A percentile compares a stretch with the other conserved stretches of the same genome.
These are phyloP conservation scores for Macrophomina phaseolina DNA, from an alignment of 2,329 filamentous ascomycete genomes.

Conservation along the genomic window DNA sequence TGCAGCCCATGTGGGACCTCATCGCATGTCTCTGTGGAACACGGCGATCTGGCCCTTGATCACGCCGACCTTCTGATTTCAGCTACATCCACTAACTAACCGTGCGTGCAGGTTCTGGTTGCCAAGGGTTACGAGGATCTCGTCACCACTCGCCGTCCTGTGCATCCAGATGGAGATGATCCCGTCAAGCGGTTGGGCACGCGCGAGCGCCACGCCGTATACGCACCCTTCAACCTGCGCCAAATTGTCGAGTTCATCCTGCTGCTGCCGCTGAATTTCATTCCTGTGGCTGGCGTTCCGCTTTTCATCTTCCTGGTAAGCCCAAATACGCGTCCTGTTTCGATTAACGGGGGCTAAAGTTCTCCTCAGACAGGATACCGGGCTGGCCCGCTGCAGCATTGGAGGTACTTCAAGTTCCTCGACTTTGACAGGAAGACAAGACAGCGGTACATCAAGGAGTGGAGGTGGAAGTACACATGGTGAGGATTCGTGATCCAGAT, in stretches of 20 bases:
- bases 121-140: constrained; percentile 71
- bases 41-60: background rate
- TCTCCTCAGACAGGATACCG: constrained; percentile 71
- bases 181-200: constrained; percentile 83
- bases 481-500: constrained; percentile 38
- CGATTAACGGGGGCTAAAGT: too few species aligned
- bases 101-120: constrained; percentile 66
- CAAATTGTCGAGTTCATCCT: constrained; percentile 84
- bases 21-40: background rate
- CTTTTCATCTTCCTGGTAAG: constrained; percentile 75
- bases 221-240: constrained; percentile 87
- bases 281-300: constrained; percentile 81
- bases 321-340: too few species aligned
- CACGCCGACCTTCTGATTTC: background rate
- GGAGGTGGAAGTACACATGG: constrained; percentile 86
- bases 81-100: constrained; percentile 3
- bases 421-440: constrained; percentile 76
- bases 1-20: background rate
- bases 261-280: constrained; percentile 75
- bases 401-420: constrained; percentile 84
- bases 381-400: constrained; percentile 86
- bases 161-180: constrained; percentile 71
- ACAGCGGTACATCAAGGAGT: constrained; percentile 69
- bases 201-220: constrained; percentile 76
- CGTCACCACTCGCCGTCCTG: constrained; percentile 56